Conservation (phyloP, 1,284 basidiomycete species). For the Ganoderma leucocontextum region DNA sequence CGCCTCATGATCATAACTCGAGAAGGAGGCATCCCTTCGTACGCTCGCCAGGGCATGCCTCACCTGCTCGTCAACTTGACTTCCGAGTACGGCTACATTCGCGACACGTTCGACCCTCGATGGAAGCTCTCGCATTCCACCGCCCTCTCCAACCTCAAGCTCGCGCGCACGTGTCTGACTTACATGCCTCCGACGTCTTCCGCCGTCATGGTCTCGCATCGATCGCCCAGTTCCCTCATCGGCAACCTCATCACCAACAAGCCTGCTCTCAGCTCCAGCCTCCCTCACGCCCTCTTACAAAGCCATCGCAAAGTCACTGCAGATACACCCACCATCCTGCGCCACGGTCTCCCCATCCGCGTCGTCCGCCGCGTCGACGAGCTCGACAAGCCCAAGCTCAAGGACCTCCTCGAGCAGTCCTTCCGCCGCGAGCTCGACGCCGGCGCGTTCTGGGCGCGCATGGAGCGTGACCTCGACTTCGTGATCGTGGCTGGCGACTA, state of each 20-base stretch:
- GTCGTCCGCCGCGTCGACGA: constrained; percentile 75
- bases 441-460: constrained; percentile 80
- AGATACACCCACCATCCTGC: constrained; percentile 93
- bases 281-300: constrained; percentile 92
- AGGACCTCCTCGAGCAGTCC: constrained; percentile 84
- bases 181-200: constrained; percentile 96
- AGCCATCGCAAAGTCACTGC: constrained; percentile 85
- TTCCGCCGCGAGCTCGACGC: constrained; percentile 84
- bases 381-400: constrained; percentile 84
- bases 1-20: constrained; percentile 98
- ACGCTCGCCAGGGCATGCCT: constrained; percentile 93
- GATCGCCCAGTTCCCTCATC: constrained; percentile 94
- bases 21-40: constrained; percentile 97
- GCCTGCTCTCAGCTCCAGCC: constrained; percentile 93
- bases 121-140: constrained; percentile 90
- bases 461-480: constrained; percentile 87
- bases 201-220: constrained; percentile 96
- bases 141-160: constrained; percentile 86
- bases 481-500: constrained; percentile 97
- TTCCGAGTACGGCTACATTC: constrained; percentile 90
- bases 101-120: constrained; percentile 80
- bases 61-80: constrained; percentile 96
- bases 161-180: constrained; percentile 87
- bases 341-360: constrained; percentile 87
- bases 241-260: constrained; percentile 99